phyloP scores from a whole-genome alignment of 1,284 basidiomycete species.

The Porogramme epimiltina region DNA sequence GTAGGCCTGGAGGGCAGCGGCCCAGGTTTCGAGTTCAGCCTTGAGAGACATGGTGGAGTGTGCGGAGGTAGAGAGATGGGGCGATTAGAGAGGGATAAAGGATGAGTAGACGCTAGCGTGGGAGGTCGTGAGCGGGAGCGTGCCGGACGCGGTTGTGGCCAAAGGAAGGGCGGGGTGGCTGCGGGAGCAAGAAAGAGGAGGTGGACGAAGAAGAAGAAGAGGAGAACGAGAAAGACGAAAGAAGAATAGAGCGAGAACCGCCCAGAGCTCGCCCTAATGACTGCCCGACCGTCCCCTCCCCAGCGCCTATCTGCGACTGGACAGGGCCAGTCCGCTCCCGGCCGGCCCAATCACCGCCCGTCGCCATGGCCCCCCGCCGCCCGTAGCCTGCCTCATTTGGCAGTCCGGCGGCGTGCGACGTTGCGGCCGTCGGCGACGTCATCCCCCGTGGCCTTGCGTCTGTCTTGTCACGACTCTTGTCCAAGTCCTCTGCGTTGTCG shows the following conservation, averaged over 20 bases:
- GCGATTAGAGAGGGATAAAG: conserved; percentile 1
- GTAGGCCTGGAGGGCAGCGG: conserved; percentile 81
- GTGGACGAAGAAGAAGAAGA: not conserved
- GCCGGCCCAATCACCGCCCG: conserved; percentile 8
- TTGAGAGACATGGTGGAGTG: conserved; percentile 69
- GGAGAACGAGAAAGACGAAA: not conserved
- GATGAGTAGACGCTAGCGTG: conserved; percentile 3
- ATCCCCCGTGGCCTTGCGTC: too few species aligned
- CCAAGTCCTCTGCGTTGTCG: too few species aligned
- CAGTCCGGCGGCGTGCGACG: too few species aligned
- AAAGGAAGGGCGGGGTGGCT: conserved; percentile 7
- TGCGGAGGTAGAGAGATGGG: conserved; percentile 8
- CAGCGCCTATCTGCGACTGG: conserved; percentile 1
- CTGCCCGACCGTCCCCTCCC: not conserved
- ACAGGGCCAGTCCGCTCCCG: not conserved
- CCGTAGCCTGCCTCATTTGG: too few species aligned
- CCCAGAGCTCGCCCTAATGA: not conserved
- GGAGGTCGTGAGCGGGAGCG: conserved; percentile 34
- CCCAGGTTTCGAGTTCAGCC: conserved; percentile 87
- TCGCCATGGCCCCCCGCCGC: not conserved
- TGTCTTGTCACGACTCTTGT: too few species aligned
- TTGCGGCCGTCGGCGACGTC: too few species aligned
- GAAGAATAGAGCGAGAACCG: not conserved
- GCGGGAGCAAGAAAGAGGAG: conserved; percentile 1
- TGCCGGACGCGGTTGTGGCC: conserved; percentile 44